Evolutionary conservation across 1,139 yeast species (phyloP).

Genomic region (Geotrichum restrictum): DNA sequence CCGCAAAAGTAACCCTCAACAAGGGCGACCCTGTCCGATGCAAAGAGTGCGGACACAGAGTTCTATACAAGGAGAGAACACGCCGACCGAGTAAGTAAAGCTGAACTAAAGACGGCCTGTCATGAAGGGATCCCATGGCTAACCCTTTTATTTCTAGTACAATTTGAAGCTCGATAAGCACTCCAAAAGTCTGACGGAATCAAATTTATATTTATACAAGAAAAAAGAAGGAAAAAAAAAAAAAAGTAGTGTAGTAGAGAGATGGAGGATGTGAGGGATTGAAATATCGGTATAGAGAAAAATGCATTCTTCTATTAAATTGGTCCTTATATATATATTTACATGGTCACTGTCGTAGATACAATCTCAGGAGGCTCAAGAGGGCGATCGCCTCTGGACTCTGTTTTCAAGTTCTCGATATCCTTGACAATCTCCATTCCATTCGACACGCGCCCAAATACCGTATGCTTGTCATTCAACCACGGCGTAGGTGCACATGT

Average conservation of each 20-base stretch:
- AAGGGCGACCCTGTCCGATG: slow-evolving; percentile 97
- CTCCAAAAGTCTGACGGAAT: not conserved
- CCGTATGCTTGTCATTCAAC: slow-evolving; percentile 57
- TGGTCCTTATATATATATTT: not conserved
- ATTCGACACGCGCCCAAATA: slow-evolving; percentile 52
- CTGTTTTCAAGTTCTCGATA: slow-evolving; percentile 31
- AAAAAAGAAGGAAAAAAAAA: too few relatives aligned
- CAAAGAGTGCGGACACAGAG: slow-evolving; percentile 98
- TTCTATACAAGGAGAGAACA: slow-evolving; percentile 92
- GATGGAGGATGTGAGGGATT: too few relatives aligned
- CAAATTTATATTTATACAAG: slow-evolving; percentile 3
- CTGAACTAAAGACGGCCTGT: not conserved
- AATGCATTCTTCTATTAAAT: not conserved
- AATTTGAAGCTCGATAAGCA: slow-evolving; percentile 61
- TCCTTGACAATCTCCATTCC: slow-evolving; percentile 40
- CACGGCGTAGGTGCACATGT: slow-evolving; percentile 45
- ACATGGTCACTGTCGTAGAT: slow-evolving; percentile 23
- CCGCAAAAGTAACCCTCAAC: slow-evolving; percentile 78
- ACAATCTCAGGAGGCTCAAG: slow-evolving; percentile 36
- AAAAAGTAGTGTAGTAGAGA: too few relatives aligned
- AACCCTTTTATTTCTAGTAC: slow-evolving; percentile 39
- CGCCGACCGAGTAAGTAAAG: slow-evolving; percentile 74
- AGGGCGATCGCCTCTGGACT: slow-evolving; percentile 35
- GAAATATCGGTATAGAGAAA: not conserved
- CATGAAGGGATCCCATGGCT: slow-evolving; percentile 14